Base-by-base conservation (phyloP, 768 basidiomycete genomes). In the Russula ochroleuca region DNA sequence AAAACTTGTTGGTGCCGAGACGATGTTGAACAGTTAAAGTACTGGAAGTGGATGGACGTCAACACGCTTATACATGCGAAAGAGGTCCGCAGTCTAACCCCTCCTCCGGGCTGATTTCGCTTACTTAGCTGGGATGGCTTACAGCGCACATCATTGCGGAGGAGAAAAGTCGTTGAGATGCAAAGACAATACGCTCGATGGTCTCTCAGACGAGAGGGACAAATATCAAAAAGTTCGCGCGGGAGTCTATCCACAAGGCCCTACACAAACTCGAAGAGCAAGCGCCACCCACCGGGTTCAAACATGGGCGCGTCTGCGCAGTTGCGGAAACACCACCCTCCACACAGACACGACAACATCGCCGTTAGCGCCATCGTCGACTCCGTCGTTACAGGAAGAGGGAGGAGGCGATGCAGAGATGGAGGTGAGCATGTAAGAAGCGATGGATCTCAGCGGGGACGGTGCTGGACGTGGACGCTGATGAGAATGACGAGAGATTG, bases 11-110 rank as follows among this genome's bases (percentile, higher is more conserved):
- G 91, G 94, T 9, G 85, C 86, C 2, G 85, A 86, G 74, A 86
- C 81, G 62, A 94, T 98, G 93, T 90, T 86, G 62, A n/a, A n/a
- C n/a, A n/a, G n/a, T n/a, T n/a, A n/a, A 97, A 94, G 77, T 87
- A 98, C 71, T 80, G 85, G 56, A 80, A 85, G 58, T 76, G 85
- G 50, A 81, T 97, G 73, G 83, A 85, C 61, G 82, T 83, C 55
- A 93, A 97, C 8, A 73, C 79, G 58, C 98, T 98, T 82, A 87
- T 87, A 72, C 86, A 97, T 72, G 97, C 97, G 2, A 93, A 94
- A 73, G 93, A 98, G 84, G 96, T 93, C 65, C 64, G 82, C 71
- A 8, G 5, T 28, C 5, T 31, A 4, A 17, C 9, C n/a, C 5
- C 25, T 10, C 51, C 11, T 31, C 33, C 21, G 7, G 3, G 10